These are phyloP conservation scores for Dissophora ornata DNA, from an alignment of 192 early-diverging fungal species.

Conservation along the genomic window DNA sequence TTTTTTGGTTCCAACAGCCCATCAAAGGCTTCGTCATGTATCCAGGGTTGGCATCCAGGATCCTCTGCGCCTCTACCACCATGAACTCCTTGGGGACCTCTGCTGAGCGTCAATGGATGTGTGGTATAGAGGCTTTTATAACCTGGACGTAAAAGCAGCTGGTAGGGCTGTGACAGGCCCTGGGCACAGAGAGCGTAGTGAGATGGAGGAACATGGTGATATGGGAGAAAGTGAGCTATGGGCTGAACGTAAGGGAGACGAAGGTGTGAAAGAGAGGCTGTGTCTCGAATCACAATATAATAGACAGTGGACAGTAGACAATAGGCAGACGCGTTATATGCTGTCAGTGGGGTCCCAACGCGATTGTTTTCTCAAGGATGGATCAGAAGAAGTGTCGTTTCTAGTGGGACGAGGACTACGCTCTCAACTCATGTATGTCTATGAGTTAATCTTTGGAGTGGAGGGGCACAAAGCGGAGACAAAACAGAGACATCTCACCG, in stretches of 20 bases:
- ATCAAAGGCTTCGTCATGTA: slow-evolving; percentile 36
- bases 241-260: not conserved
- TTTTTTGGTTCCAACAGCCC: slow-evolving; percentile 51
- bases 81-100: slow-evolving; percentile 42
- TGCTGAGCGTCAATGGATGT: slow-evolving; percentile 21
- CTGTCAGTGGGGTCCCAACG: no score
- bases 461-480: no score
- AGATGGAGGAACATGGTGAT: slow-evolving; percentile 44
- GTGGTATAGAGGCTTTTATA: slow-evolving; percentile 21
- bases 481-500: no score
- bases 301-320: not conserved
- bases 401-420: no score
- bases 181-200: slow-evolving; percentile 46
- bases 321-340: no score
- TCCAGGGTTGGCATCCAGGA: slow-evolving; percentile 39
- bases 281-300: no score
- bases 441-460: no score
- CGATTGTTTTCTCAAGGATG: no score
- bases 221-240: not conserved
- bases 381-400: no score
- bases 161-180: slow-evolving; percentile 38
- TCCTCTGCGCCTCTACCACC: slow-evolving; percentile 42
- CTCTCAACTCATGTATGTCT: no score
- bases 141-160: slow-evolving; percentile 19
- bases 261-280: not conserved